A percentile compares a stretch with the other conserved stretches of the same genome.
phyloP scores from a whole-genome alignment of 805 yeast species.

The Barnettozyma salicaria region DNA sequence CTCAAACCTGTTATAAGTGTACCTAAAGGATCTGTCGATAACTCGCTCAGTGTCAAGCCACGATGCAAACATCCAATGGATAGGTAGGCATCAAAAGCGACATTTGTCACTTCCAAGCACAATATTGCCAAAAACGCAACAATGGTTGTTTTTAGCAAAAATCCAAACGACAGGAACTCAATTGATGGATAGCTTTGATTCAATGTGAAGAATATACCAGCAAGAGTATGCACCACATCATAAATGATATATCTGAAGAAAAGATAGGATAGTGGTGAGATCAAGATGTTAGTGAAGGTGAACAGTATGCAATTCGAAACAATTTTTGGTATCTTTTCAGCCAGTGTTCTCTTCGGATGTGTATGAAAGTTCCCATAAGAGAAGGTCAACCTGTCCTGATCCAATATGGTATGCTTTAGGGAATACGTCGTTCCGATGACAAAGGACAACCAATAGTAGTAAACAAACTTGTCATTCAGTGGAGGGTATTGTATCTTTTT shows the following conservation, averaged over 20 bases:
- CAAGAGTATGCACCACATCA: constrained; percentile 29
- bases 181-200: constrained; percentile 37
- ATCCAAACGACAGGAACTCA: constrained; percentile 27
- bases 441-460: constrained; percentile 41
- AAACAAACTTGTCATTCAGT: constrained; percentile 40
- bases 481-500: constrained; percentile 37
- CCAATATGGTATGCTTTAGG: constrained; percentile 44
- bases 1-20: constrained; percentile 60
- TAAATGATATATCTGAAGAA: constrained; percentile 39
- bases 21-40: constrained; percentile 54
- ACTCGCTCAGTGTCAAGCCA: constrained; percentile 52
- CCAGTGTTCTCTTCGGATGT: constrained; percentile 32
- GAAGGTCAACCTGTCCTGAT: constrained; percentile 49
- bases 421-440: constrained; percentile 42
- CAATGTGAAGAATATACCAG: constrained; percentile 31
- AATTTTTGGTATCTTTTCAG: constrained; percentile 26
- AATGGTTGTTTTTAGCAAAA: constrained; percentile 28
- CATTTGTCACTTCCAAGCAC: constrained; percentile 51
- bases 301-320: constrained; percentile 35
- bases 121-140: constrained; percentile 33
- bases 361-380: constrained; percentile 33
- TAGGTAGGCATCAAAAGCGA: constrained; percentile 57
- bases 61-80: constrained; percentile 69
- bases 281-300: constrained; percentile 21
- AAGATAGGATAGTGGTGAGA: constrained; percentile 31